Evolutionary conservation across 202 grass and related monocot genomes (phyloP), one percentile per base, ranked within the genome.

Genomic region (Schoenoplectus tabernaemontani): DNA sequence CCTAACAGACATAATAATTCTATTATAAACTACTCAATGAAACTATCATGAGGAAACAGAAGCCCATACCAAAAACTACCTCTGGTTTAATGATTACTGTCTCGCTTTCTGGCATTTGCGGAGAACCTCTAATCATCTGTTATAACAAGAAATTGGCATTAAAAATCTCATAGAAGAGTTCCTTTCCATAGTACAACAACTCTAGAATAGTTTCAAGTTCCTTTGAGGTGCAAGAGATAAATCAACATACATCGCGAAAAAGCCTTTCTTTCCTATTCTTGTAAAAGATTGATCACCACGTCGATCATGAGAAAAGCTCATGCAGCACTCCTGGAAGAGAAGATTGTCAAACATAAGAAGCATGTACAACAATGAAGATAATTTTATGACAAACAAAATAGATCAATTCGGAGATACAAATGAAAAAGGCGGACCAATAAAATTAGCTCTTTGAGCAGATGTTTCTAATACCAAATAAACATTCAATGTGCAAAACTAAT

Each of bases 11-110:
- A 72, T 11, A 53, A 78, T 30, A 81, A 23, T 73, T 63, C 42
- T 66, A 30, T 37, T 37, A 48, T 63, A 85, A 74, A 15, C 11
- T 59, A 82, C 42, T 78, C n/a, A 4, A 24, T 41, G 28, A 26
- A 4, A 44, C 9, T 63, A 4, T n/a, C 53, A 50, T 36, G 56
- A 28, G 13, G 76, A 22, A n/a, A 60, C 0, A 37, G 43, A 23
- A 30, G 82, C 2, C 50, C 78, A 73, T 79, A 76, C 53, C 3
- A 13, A 34, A 9, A 32, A 47, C 20, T 86, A 98, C 95, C 91
- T 98, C 91, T 86, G 95, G 95, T 81, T 98, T 94, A 80, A 92
- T 92, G 67, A 98, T 89, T 67, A 89, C 85, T 67, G 91, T 83
- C 56, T 98, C 95, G 7, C 70, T 88, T 79, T 98, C 95, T 64